phyloP scores from a whole-genome alignment of 2,329 filamentous ascomycete genomes.

The Didymella arachidicola region DNA sequence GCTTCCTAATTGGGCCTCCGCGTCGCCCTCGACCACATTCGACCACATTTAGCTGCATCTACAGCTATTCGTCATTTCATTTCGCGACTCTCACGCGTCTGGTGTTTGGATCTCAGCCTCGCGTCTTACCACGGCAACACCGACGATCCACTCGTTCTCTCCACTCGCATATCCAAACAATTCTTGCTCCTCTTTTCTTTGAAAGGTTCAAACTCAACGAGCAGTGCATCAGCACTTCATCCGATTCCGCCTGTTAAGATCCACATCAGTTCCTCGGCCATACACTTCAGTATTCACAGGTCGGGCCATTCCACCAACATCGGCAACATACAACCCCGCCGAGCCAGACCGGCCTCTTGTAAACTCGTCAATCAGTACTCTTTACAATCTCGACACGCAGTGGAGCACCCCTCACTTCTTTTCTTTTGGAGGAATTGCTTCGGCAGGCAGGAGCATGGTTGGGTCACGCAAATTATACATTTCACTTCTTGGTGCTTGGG shows the following conservation, averaged over 20 bases:
- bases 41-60: slow-evolving; percentile 32
- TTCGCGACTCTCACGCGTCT: slow-evolving; percentile 45
- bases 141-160: slow-evolving; percentile 31
- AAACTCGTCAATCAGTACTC: not conserved
- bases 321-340: slow-evolving; percentile 8
- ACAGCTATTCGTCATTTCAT: slow-evolving; percentile 38
- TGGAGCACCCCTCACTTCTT: slow-evolving; percentile 4
- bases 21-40: slow-evolving; percentile 30
- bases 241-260: not conserved
- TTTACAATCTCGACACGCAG: not conserved
- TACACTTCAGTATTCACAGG: slow-evolving; percentile 5
- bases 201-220: slow-evolving; percentile 16
- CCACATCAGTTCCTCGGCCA: not conserved
- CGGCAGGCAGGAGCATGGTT: slow-evolving; percentile 30
- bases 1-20: slow-evolving; percentile 34
- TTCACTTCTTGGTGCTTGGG: slow-evolving; percentile 44
- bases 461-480: slow-evolving; percentile 42
- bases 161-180: slow-evolving; percentile 21
- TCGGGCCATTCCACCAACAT: slow-evolving; percentile 8
- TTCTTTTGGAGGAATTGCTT: slow-evolving; percentile 19
- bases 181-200: slow-evolving; percentile 13
- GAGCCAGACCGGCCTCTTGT: slow-evolving; percentile 8
- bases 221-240: slow-evolving; percentile 10
- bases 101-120: slow-evolving; percentile 35
- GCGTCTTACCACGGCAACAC: slow-evolving; percentile 41